A percentile compares a stretch with the other conserved stretches of the same genome.
Conservation (phyloP, 345 rosid genomes). For the Gossypium raimondii region DNA sequence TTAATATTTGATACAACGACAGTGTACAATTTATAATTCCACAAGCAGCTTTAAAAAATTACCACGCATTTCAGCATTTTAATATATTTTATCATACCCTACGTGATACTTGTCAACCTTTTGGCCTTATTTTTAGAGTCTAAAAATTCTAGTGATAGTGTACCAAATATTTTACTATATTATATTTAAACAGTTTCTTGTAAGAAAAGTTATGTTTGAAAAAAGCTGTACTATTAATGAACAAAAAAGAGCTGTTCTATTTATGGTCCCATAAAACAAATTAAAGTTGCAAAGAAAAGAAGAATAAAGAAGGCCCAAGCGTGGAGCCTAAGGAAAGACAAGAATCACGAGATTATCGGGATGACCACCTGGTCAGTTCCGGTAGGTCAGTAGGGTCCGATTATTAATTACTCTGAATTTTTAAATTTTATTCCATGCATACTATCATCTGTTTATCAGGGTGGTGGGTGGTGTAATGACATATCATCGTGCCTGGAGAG, state of each 20-base stretch:
- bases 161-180: too few relatives aligned
- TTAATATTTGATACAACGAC: too few relatives aligned
- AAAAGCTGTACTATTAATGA: neutral
- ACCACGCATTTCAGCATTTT: fast-evolving
- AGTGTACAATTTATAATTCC: too few relatives aligned
- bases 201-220: too few relatives aligned
- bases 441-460: constrained; percentile 32
- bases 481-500: constrained; percentile 66
- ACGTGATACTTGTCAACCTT: too few relatives aligned
- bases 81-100: too few relatives aligned
- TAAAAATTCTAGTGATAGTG: too few relatives aligned
- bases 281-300: neutral
- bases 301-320: neutral
- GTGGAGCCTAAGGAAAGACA: neutral
- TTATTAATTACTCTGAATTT: neutral
- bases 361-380: neutral
- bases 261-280: neutral
- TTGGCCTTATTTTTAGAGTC: fast-evolving
- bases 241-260: neutral
- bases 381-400: constrained; percentile 20
- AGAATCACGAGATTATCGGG: neutral
- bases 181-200: too few relatives aligned
- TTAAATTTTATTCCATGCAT: neutral
- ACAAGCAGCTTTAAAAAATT: too few relatives aligned
- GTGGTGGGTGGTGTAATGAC: constrained; percentile 99